These are phyloP conservation scores for Murraya koenigii DNA, from an alignment of 345 rosid genomes.

Conservation along the genomic window DNA sequence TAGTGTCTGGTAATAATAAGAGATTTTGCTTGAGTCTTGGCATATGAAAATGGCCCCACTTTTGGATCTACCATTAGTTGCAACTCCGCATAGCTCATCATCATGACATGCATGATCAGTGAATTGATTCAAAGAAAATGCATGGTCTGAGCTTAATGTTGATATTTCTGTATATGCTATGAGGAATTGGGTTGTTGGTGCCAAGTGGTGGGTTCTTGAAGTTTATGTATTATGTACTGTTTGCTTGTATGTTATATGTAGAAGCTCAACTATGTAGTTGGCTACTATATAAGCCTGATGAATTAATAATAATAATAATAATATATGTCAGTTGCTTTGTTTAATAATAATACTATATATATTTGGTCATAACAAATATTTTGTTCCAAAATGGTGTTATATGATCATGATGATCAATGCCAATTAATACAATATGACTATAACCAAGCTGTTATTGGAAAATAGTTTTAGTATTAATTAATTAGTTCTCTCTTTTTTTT, in stretches of 20 bases:
- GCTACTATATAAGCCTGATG: not conserved
- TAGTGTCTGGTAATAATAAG: not conserved
- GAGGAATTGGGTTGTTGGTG: conserved; percentile 2
- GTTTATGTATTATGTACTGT: not conserved
- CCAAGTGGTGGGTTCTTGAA: not conserved
- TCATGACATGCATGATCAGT: not conserved
- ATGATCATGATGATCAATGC: too few species aligned
- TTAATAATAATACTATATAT: not conserved
- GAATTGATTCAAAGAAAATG: not conserved
- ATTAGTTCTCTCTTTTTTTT: too few species aligned
- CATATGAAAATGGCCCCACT: not conserved
- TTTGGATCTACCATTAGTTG: not conserved
- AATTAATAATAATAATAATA: not conserved
- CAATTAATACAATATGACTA: too few species aligned
- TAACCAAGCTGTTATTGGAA: too few species aligned
- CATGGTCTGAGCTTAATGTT: not conserved
- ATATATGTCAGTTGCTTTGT: not conserved
- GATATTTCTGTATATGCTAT: not conserved
- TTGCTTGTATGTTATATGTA: not conserved
- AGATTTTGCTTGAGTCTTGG: not conserved
- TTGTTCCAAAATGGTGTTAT: too few species aligned
- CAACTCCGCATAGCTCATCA: not conserved
- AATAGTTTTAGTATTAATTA: too few species aligned
- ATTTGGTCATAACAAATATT: too few species aligned
- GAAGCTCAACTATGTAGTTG: not conserved